These are phyloP conservation scores for Myriosclerotinia curreyana DNA, from an alignment of 2,329 filamentous ascomycete genomes.

Conservation along the genomic window DNA sequence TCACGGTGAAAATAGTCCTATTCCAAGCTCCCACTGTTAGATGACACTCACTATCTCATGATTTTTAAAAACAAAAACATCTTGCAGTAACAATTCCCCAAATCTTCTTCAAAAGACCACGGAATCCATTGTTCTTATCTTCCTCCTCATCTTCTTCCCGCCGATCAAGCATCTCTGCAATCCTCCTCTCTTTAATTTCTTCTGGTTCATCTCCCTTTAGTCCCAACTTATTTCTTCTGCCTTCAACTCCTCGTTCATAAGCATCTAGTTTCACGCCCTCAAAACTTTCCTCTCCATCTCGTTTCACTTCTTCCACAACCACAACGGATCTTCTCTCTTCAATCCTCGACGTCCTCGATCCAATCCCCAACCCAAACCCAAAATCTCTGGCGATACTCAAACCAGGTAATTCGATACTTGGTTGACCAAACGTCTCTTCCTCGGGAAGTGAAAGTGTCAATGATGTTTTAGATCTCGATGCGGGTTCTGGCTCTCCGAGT, in stretches of 20 bases:
- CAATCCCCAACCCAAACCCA: neutral
- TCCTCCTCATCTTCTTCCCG: neutral
- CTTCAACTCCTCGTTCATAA: neutral
- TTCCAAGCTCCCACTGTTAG: neutral
- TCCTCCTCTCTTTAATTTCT: neutral
- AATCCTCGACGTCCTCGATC: conserved; percentile 2
- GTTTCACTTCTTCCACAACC: neutral
- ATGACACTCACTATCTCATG: neutral
- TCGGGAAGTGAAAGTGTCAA: conserved; percentile 14
- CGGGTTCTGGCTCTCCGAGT: neutral
- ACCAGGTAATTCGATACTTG: conserved; percentile 17
- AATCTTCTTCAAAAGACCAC: neutral
- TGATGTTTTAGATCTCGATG: conserved; percentile 12
- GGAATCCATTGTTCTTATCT: neutral
- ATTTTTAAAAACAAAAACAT: neutral
- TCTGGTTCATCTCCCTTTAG: neutral
- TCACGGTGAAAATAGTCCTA: neutral
- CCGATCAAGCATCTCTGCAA: conserved; percentile 1
- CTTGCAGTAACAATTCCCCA: neutral
- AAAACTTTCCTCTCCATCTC: neutral
- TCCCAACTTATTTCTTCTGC: neutral
- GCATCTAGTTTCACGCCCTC: neutral
- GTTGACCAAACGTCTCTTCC: conserved; percentile 16
- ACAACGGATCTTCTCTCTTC: conserved; percentile 4
- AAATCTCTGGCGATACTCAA: neutral